These are phyloP conservation scores for Kodamaea restingae DNA, from an alignment of 805 yeast genomes.

Conservation along the genomic window DNA sequence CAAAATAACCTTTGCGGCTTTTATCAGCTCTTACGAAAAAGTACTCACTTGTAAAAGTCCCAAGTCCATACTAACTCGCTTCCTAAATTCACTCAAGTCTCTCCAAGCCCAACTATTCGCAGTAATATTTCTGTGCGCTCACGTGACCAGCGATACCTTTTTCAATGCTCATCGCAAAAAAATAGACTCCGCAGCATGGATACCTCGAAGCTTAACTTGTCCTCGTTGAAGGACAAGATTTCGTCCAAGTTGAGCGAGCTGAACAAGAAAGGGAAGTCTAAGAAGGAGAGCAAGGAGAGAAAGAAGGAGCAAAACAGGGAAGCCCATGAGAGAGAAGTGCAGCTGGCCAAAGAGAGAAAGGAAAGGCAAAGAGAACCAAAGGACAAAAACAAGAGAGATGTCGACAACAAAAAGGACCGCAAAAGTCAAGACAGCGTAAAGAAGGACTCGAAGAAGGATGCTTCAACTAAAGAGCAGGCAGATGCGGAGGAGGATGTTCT, in stretches of 20 bases:
- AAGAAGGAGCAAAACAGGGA: conserved; percentile 8
- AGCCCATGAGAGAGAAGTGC: not conserved
- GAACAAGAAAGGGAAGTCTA: conserved; percentile 10
- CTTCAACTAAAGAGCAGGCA: not conserved
- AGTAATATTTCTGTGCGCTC: no score
- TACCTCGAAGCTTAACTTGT: conserved; percentile 41
- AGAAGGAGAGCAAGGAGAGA: conserved; percentile 7
- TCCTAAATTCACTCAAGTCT: not conserved
- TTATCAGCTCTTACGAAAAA: no score
- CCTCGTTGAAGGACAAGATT: conserved; percentile 64
- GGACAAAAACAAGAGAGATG: conserved; percentile 1
- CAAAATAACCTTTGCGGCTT: no score
- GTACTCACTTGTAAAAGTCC: no score
- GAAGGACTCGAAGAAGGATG: no score
- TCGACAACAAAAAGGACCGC: not conserved
- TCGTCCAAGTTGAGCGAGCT: conserved; percentile 14
- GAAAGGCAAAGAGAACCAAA: not conserved
- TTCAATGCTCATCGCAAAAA: conserved; percentile 6
- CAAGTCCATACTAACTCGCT: no score
- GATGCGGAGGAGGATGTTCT: conserved; percentile 28
- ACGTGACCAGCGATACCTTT: conserved; percentile 1
- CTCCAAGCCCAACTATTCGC: no score
- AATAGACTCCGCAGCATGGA: conserved; percentile 33
- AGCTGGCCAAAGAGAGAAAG: conserved; percentile 4
- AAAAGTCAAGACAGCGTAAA: not conserved